Base-by-base conservation (phyloP, 2,329 filamentous ascomycete species). In the Albophoma yamanashiensis region DNA sequence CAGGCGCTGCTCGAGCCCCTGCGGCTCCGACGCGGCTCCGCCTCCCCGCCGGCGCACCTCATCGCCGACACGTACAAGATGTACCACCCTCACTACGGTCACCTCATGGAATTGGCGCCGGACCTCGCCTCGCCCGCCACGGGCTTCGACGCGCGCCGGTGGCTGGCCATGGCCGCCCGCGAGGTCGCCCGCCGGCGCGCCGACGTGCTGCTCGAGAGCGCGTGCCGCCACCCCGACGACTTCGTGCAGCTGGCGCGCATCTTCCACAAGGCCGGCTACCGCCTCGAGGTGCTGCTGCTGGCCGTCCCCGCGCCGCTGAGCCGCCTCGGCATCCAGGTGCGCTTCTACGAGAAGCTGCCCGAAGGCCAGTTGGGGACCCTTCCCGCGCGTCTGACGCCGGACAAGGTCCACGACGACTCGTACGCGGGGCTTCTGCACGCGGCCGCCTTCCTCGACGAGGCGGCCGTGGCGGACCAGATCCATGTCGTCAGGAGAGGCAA, bases 21-120 rank as follows among this genome's bases (percentile, higher is more conserved):
- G 38, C 58, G 17, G 56, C 62, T 55, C 50, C 61, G 58, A 47
- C 58, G 25, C 20, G 58, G 36, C 15, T 17, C 17, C 17, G 14
- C 22, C 3, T 5, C 27, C 9, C 25, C 22, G 17, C 61, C 68
- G 20, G 72, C 71, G 22, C 78, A 80, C 68, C 73, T 80, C 63
- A 75, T 80, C 59, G 77, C 78, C 59, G 78, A 80, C 71, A 76
- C 75, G 27, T 79, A 78, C 74, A 80, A 80, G 65, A 73, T 74
- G 4, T 75, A 78, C 68, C 78, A 80, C 67, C 78, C 78, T 0
- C 62, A 69, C 22, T 79, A 78, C 67, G 38, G 63, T 17, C n/a
- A 58, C 3, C 68, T 76, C 34, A 62, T 74, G 6, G 62, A 67
- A 22, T 64, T 64, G 2, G 62, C 66, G 17, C 72, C 74, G 4